Evolutionary conservation across 202 grass and related monocot genomes (phyloP).

Genomic region (Schoenoplectus tabernaemontani): DNA sequence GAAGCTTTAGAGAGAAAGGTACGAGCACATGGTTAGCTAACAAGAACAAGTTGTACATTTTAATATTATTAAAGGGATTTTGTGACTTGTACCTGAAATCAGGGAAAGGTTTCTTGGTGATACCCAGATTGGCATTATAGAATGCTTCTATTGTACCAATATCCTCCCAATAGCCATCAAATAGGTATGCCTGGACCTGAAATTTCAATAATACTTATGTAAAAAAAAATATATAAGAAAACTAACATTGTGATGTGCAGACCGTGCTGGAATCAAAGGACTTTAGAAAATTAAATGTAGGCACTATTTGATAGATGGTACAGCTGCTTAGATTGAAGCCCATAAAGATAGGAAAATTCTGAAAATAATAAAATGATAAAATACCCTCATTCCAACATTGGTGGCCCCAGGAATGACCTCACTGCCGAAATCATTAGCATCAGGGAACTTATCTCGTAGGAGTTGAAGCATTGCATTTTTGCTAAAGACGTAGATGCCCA

Average conservation of each 20-base stretch:
- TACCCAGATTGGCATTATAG: conserved; percentile 90
- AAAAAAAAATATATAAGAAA: background rate
- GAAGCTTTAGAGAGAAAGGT: conserved; percentile 52
- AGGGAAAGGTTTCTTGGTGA: conserved; percentile 88
- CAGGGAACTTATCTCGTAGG: conserved; percentile 63
- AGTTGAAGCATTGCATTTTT: conserved; percentile 78
- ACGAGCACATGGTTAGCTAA: conserved; percentile 18
- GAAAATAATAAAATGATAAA: conserved; percentile 8
- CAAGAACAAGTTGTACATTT: background rate
- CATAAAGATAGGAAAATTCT: conserved; percentile 4
- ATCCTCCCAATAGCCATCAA: conserved; percentile 96
- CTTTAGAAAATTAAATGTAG: background rate
- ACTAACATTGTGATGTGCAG: background rate
- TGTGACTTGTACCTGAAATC: conserved; percentile 69
- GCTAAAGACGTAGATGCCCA: conserved; percentile 94
- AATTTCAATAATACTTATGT: background rate
- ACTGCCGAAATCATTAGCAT: conserved; percentile 87
- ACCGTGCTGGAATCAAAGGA: background rate
- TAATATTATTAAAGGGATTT: background rate
- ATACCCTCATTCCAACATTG: conserved; percentile 73
- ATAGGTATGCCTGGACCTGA: conserved; percentile 79
- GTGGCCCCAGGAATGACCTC: conserved; percentile 93
- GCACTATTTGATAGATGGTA: conserved; percentile 1
- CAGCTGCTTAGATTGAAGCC: background rate
- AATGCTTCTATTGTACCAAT: conserved; percentile 93